A percentile compares a stretch with the other conserved stretches of the same genome.
These are phyloP conservation scores for Neonectria neomacrospora DNA, from an alignment of 2,329 filamentous ascomycete species.

Conservation along the genomic window DNA sequence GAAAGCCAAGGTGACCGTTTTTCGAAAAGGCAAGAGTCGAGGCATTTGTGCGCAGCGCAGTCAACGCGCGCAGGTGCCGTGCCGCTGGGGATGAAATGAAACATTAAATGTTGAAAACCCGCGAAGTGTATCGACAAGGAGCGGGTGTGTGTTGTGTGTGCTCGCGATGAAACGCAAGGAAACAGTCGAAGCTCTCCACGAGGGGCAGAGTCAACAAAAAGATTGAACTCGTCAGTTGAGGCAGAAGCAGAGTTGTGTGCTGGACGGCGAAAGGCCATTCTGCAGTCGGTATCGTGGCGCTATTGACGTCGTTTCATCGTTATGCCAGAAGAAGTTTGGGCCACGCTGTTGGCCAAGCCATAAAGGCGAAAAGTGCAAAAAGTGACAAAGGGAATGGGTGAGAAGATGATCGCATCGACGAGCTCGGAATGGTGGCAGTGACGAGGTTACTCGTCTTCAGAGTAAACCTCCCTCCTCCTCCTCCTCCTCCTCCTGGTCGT, in stretches of 20 bases:
- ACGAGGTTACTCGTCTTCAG: constrained; percentile 7
- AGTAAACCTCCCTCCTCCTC: constrained; percentile 10
- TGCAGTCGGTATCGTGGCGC: constrained; percentile 40
- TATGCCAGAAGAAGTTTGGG: constrained; percentile 35
- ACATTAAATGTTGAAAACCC: constrained; percentile 36
- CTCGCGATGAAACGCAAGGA: constrained; percentile 42
- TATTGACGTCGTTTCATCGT: constrained; percentile 45
- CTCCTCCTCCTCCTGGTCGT: constrained; percentile 9
- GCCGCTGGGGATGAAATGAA: constrained; percentile 40
- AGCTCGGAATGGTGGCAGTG: constrained; percentile 33
- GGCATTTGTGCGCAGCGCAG: constrained; percentile 39
- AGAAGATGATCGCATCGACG: constrained; percentile 33
- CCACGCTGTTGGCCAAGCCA: constrained; percentile 29
- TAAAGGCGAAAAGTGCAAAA: constrained; percentile 24
- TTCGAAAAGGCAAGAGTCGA: constrained; percentile 17
- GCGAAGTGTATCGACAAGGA: constrained; percentile 29
- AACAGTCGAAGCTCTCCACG: constrained; percentile 42
- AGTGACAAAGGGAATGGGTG: constrained; percentile 38
- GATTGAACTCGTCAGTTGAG: constrained; percentile 39
- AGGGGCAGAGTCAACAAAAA: constrained; percentile 36
- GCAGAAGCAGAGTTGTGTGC: constrained; percentile 27
- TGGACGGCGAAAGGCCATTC: constrained; percentile 35
- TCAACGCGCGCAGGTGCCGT: constrained; percentile 45
- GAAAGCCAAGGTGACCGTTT: constrained; percentile 17
- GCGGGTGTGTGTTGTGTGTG: constrained; percentile 31